Evolutionary conservation across 148 eudicot genomes (phyloP), one percentile per base, ranked within the genome.

Genomic region (Polygonum maritimum): DNA sequence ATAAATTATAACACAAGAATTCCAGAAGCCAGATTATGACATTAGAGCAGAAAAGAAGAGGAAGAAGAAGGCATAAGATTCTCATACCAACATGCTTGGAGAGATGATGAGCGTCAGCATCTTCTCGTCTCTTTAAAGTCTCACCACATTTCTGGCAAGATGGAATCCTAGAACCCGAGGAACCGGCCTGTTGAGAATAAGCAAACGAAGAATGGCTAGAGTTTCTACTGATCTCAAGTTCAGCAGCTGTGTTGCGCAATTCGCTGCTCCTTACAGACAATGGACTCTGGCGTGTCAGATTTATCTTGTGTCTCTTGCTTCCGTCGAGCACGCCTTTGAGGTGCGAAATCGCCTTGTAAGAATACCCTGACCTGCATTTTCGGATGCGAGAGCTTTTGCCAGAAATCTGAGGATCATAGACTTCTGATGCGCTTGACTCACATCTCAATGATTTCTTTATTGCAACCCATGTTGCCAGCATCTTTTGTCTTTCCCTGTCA

Each of bases 21-120:
- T 62, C 3, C 22, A 7, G 13, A 52, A 18, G 39, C 7, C 9
- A 4, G 5, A 63, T 0, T 0, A 10, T 13, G 19, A 13, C 3
- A 62, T n/a, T 5, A 69, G 41, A 2, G 41, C 21, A 44, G 22
- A 55, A 47, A 1, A 31, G 26, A 15, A 4, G 40, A 15, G 2
- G 40, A 75, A 5, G 3, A 26, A 36, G 40, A 22, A 70, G 55
- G 40, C 71, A 14, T 69, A 76, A 69, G 60, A 18, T 31, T 44
- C 41, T 39, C 5, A 57, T 79, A 91, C 96, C 93, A 63, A 89
- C 88, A 86, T 91, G 96, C 62, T 86, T 83, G 63, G 88, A 83
- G 63, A 87, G 90, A 81, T 87, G 83, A 86, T 91, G 96, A 16
- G 31, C 79, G 77, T 91, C 93, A 80, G 79, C 78, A 73, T 81